Percentiles rank a stretch among this genome's conserved stretches.
Evolutionary conservation across 2,329 filamentous ascomycete species (phyloP).

Genomic region (Didymella lethalis): DNA sequence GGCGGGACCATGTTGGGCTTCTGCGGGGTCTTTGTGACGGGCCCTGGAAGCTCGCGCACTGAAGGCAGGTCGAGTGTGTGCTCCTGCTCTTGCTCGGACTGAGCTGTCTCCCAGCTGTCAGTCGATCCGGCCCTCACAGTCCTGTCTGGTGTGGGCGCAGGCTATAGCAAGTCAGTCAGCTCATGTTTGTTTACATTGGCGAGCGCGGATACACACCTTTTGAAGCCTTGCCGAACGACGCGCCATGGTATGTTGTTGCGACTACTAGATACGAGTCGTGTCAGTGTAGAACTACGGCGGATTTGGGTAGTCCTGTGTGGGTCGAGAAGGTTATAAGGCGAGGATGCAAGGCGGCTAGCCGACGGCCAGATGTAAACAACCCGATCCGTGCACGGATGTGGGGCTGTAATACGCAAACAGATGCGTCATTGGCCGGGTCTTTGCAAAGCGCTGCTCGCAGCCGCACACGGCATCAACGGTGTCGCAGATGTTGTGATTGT

Average conservation of each 20-base stretch:
- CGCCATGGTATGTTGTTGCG: constrained; percentile 40
- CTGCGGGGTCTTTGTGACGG: constrained; percentile 34
- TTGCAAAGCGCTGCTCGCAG: constrained; percentile 1
- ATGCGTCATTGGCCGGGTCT: constrained; percentile 18
- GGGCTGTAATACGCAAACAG: constrained; percentile 10
- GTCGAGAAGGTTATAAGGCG: constrained; percentile 25
- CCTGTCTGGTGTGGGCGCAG: constrained; percentile 36
- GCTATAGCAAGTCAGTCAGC: constrained; percentile 36
- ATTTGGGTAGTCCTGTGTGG: constrained; percentile 39
- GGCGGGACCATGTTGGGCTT: constrained; percentile 28
- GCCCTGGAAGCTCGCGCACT: constrained; percentile 33
- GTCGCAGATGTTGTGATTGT: constrained; percentile 19
- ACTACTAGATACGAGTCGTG: constrained; percentile 19
- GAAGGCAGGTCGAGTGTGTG: constrained; percentile 29
- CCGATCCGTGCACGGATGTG: constrained; percentile 1
- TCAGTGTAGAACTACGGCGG: constrained; percentile 22
- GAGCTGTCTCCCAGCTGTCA: constrained; percentile 42
- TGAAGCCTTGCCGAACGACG: constrained; percentile 48
- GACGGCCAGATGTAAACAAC: constrained; percentile 18
- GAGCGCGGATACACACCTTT: constrained; percentile 39
- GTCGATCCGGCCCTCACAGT: constrained; percentile 24
- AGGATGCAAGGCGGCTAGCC: constrained; percentile 14
- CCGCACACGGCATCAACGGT: constrained; percentile 12
- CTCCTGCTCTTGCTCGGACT: constrained; percentile 30
- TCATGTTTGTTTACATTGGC: constrained; percentile 38